Conservation (phyloP, 257 asterid genomes). For the Solanum raphanifolium region DNA sequence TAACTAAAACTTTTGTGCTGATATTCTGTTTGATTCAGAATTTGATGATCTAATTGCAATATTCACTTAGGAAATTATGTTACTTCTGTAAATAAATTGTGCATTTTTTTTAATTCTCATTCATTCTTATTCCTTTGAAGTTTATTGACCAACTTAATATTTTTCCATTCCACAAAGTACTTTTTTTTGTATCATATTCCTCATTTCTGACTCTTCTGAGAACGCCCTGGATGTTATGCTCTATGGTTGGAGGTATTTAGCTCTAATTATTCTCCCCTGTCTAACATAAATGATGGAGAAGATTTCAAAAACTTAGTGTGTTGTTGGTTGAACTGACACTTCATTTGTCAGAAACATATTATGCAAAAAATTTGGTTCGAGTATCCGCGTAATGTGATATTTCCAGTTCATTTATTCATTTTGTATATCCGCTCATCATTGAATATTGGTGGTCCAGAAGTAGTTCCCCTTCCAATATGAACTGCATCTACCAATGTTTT, state of each 20-base stretch:
- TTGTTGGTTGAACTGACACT: background rate
- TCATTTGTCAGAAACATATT: background rate
- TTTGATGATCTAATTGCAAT: background rate
- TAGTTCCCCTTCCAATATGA: background rate
- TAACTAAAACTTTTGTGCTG: background rate
- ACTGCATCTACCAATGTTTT: conserved; percentile 2
- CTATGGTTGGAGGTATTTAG: background rate
- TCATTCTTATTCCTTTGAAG: background rate
- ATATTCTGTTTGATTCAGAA: background rate
- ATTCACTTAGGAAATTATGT: background rate
- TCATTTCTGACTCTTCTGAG: background rate
- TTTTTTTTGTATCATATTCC: background rate
- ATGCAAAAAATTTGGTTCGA: background rate
- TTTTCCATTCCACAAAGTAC: background rate
- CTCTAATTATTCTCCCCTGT: background rate
- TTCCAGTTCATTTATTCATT: background rate
- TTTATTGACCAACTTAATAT: background rate
- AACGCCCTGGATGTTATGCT: background rate
- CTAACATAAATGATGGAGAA: background rate
- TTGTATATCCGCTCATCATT: background rate
- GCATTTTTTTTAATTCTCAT: background rate
- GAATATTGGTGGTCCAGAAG: background rate
- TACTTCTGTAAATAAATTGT: background rate
- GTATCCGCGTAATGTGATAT: background rate
- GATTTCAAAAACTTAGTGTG: background rate